Evolutionary conservation across 2,329 filamentous ascomycete species (phyloP).

Genomic region (Aspergillus quadricinctus): DNA sequence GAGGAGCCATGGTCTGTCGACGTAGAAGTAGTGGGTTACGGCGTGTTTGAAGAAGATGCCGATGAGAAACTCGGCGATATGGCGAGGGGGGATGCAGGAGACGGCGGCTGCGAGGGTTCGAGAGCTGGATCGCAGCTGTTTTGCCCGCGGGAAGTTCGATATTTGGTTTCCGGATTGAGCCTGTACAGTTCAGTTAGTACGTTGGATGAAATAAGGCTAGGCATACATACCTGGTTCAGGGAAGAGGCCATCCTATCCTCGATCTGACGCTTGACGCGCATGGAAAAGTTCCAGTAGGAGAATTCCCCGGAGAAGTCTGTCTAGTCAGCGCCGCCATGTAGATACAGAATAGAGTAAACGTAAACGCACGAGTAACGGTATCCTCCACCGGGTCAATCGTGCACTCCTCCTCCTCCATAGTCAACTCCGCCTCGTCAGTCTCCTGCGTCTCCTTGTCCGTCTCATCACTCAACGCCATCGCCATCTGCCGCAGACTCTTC

Average conservation of each 20-base stretch:
- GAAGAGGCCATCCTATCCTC: conserved; percentile 29
- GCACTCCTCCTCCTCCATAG: conserved; percentile 9
- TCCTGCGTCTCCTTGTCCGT: neutral
- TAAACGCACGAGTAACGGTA: conserved; percentile 10
- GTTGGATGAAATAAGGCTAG: no score
- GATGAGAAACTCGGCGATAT: conserved; percentile 46
- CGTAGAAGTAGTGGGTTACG: conserved; percentile 48
- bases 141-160: conserved; percentile 44
- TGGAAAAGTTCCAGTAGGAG: conserved; percentile 53
- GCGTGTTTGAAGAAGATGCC: conserved; percentile 48
- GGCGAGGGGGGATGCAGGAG: conserved; percentile 44
- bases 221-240: neutral
- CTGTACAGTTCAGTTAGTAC: neutral
- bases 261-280: conserved; percentile 50
- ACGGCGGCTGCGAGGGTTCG: conserved; percentile 33
- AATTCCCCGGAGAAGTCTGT: conserved; percentile 51
- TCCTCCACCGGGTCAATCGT: conserved; percentile 12
- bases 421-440: neutral
- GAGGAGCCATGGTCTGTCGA: conserved; percentile 43
- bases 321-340: neutral
- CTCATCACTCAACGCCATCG: neutral
- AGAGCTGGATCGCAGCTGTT: conserved; percentile 44
- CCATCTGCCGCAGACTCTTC: conserved; percentile 3
- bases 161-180: conserved; percentile 22
- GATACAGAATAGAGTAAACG: neutral